Evolutionary conservation across 116 monocot genomes (phyloP), one percentile per base, ranked within the genome.

Genomic region (Dioscorea cayenensis): DNA sequence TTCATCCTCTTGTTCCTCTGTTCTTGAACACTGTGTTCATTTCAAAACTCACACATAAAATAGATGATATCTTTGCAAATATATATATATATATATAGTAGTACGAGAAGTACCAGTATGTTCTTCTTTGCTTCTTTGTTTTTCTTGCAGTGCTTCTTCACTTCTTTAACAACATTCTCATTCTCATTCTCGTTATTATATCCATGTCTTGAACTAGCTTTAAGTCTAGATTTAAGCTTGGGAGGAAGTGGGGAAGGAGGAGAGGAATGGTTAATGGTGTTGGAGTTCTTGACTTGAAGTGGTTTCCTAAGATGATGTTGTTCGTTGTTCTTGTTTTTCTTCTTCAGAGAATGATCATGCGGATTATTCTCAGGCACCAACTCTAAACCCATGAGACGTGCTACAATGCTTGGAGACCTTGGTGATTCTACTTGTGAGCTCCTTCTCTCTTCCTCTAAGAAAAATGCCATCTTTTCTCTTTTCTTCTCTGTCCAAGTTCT

Each of bases 1-100:
- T 81, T 90, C 95, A 3, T 75, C 82, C 22, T 82, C 82, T 38
- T 79, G 68, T 28, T 81, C 83, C 23, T 50, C 65, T 3, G 64
- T 72, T 28, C 16, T 38, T 0, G 18, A 49, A 4, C 37, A 5
- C 11, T 65, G 52, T n/a, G 55, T 23, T 32, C 20, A 43, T 20
- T 13, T 69, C 66, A 1, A 2, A 8, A 4, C 13, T 55, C 14
- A 55, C 5, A 5, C 7, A 43, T 10, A 12, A 43, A 43, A 12
- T 43, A 43, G 43, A 43, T 10, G 43, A 43, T 10, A 43, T 43
- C 7, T 43, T 43, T 43, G 12, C 43, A 43, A 43, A 43, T 10
- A 12, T 10, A 43, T 10, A 43, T 43, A 43, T 43, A 43, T 12
- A 43, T 9, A 43, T 12, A 38, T 38, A 9, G 38, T 38, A 43